Base-by-base conservation (phyloP, 371 early-diverging fungal species). In the Neoconidiobolus thromboides region DNA sequence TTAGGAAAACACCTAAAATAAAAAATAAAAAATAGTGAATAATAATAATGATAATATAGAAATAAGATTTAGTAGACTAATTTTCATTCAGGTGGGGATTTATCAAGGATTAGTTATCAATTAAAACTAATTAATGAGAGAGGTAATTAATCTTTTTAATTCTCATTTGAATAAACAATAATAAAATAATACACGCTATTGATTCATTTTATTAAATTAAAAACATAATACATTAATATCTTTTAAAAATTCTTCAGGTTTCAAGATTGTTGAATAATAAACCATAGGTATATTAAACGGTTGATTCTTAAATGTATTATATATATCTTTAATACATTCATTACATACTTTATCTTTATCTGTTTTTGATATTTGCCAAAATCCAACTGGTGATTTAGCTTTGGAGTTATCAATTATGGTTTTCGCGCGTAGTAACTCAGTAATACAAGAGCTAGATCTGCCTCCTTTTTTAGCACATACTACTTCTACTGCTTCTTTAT, bases 391-490 rank as follows among this genome's bases (percentile, higher is more conserved):
- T 26, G 26, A 26, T 26, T 26, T 26, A 26, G 26, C 26, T 26
- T 26, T 26, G 26, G 26, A 26, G 26, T 26, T 26, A 26, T 26
- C 26, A 26, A 26, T 26, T 26, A 26, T 26, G 7, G 47, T 10
- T 46, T 7, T 10, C 7, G n/a, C 47, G 47, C 47, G 47, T 7
- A n/a, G n/a, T 10, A 46, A 46, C n/a, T 46, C 47, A n/a, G 7
- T 46, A 46, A 46, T 7, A n/a, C 47, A 46, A 46, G n/a, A 10
- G n/a, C 47, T n/a, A 46, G 10, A 7, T 10, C 47, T 7, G 47
- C 10, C 10, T 10, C 7, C 47, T 46, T 46, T 7, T n/a, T 70
- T 61, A 50, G 4, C 36, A 36, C 41, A 58, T 15, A 55, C 15
- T n/a, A 55, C 14, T 14, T 51, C 43, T 2, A 43, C 58, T 12